Base-by-base conservation (phyloP, 306 rosid genomes). In the Luffa aegyptiaca region DNA sequence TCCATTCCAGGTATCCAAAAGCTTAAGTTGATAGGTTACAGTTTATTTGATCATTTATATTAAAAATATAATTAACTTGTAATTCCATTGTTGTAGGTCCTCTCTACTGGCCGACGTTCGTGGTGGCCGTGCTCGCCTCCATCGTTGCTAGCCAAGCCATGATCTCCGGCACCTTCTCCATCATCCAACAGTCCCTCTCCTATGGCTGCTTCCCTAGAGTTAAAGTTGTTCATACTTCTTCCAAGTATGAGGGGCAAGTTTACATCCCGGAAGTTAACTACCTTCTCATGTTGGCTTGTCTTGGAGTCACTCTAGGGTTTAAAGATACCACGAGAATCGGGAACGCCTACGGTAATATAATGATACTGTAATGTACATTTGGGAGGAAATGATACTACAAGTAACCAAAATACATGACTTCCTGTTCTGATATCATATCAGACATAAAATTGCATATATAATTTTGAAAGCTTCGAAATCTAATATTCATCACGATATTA, bases 1-100 rank as follows among this genome's bases (percentile, higher is more conserved):
- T 90, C 97, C 21, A 87, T 92, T 46, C 98, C 97, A 82, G 66
- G 95, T 87, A 84, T 4, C 4, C 0, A 1, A 12, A 71, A 21
- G 36, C 18, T 41, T 44, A 21, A 71, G 39, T 70, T 21, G 35
- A 42, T 71, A 11, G 12, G 17, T 18, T 10, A 68, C 8, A 0
- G 14, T 68, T 17, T 68, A 6, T 6, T 33, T 33, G 35, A 33
- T 63, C 10, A 36, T 33, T 63, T 13, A 35, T 16, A n/a, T n/a
- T n/a, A n/a, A n/a, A n/a, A n/a, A n/a, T n/a, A 8, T 20, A 57
- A n/a, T 10, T 0, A 35, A 44, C 12, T n/a, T 2, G 13, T 11
- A 11, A 10, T 74, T 72, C 1, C 3, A 5, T 26, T 56, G 17
- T 13, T 62, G 61, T 72, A 86, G 82, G 52, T 12, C 59, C 84